Base-by-base conservation (phyloP, 345 rosid species). In the Luvunga scandens region DNA sequence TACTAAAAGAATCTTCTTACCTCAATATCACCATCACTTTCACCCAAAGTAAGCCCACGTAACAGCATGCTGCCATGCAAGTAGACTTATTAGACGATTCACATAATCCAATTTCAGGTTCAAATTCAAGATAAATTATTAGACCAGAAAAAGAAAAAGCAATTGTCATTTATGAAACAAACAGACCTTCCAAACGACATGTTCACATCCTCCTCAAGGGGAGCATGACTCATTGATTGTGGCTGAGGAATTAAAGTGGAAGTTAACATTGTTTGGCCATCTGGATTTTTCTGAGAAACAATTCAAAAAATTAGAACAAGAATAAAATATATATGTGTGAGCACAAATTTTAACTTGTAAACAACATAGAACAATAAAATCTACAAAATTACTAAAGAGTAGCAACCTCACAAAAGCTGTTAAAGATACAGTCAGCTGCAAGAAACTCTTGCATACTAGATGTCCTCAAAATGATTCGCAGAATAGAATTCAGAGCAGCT, bases 151-250 rank as follows among this genome's bases (percentile, higher is more conserved):
- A 39, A 69, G 18, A 34, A 73, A 73, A 30, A 74, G 30, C 50
- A 77, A 31, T 25, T 72, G 75, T 80, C 67, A 55, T 66, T 72
- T 71, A 70, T 22, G 28, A 30, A 79, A 59, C 36, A 74, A 77
- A 77, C 79, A 64, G 61, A 94, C 99, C 99, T 94, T 90, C 99
- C 98, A 87, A 97, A 97, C 71, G 99, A 94, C 93, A 97, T 84
- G 87, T 91, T 87, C 84, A 91, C 92, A 79, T 97, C 98, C 81
- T 93, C 98, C 75, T 94, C 98, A 64, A 88, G 83, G 69, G 93
- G 79, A 79, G 92, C 90, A 75, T 83, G 87, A 78, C 81, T 67
- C 82, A 84, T 87, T 56, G 87, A 83, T 78, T 81, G 85, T 28
- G 96, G 97, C 78, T 90, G 94, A 59, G 97, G 98, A 82, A 94